Conservation (phyloP, 805 yeast species). For the Saccharomycopsis sp. region DNA sequence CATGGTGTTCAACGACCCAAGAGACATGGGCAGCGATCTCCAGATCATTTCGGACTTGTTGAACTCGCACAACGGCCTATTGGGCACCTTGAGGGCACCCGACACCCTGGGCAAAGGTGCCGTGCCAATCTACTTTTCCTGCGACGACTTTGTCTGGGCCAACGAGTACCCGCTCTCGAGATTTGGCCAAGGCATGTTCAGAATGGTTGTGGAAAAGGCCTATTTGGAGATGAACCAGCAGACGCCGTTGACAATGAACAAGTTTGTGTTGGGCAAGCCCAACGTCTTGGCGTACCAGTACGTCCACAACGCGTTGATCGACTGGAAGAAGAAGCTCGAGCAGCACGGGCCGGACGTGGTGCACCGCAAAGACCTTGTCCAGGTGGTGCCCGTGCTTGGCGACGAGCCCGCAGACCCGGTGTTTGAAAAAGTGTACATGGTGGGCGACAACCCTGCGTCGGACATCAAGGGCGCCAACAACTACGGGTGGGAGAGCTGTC, state of each 20-base stretch:
- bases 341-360: constrained; percentile 6
- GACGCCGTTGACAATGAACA: constrained; percentile 31
- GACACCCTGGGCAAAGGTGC: constrained; percentile 38
- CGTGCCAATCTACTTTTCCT: constrained; percentile 70
- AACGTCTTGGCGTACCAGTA: constrained; percentile 68
- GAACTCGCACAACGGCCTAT: constrained; percentile 49
- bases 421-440: constrained; percentile 75
- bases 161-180: constrained; percentile 70
- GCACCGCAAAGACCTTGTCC: constrained; percentile 21
- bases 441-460: constrained; percentile 92
- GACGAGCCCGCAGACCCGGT: constrained; percentile 33
- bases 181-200: constrained; percentile 86
- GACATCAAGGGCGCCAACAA: constrained; percentile 85
- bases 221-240: constrained; percentile 48
- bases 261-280: constrained; percentile 74
- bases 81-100: constrained; percentile 48
- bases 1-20: constrained; percentile 78
- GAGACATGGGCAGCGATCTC: constrained; percentile 79
- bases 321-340: constrained; percentile 37
- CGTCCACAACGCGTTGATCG: constrained; percentile 62
- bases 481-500: constrained; percentile 81
- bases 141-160: constrained; percentile 82
- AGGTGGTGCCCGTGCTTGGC: constrained; percentile 38
- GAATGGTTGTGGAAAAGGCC: constrained; percentile 51
- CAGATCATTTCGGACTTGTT: constrained; percentile 70